Conservation (phyloP, 176 grass and related monocot genomes). For the Lolium rigidum region DNA sequence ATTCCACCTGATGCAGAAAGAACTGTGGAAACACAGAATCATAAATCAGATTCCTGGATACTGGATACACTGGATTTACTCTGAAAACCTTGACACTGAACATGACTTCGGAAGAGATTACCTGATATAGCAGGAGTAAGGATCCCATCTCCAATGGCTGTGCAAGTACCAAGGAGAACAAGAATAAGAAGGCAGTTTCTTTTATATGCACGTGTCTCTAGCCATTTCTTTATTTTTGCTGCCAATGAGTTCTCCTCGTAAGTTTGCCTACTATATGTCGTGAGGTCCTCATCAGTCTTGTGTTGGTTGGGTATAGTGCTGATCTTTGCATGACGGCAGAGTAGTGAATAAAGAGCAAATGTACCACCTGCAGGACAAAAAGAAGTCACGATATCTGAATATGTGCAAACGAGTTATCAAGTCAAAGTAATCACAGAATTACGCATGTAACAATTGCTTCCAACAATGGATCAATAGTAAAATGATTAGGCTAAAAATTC, state of each 20-base stretch:
- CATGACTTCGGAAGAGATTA: conserved; percentile 30
- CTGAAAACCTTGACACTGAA: conserved; percentile 19
- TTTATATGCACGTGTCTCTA: conserved; percentile 83
- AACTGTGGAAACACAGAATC: conserved; percentile 57
- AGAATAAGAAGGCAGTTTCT: conserved; percentile 90
- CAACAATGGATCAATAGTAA: conserved; percentile 2
- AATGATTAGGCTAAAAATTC: conserved; percentile 14
- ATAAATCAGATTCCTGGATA: conserved; percentile 24
- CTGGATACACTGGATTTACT: conserved; percentile 31
- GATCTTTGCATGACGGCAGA: conserved; percentile 97
- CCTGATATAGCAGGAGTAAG: conserved; percentile 99
- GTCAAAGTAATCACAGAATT: neutral
- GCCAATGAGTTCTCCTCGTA: conserved; percentile 89
- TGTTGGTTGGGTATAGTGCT: conserved; percentile 98
- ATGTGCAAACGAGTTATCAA: conserved; percentile 16
- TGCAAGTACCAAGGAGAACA: conserved; percentile 97
- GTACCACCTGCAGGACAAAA: conserved; percentile 74
- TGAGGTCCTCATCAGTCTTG: conserved; percentile 88
- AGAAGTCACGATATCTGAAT: neutral
- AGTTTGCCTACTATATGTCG: conserved; percentile 89
- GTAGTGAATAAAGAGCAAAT: conserved; percentile 95
- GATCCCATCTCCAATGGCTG: conserved; percentile 99
- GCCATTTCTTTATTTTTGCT: conserved; percentile 88
- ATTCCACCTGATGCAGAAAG: conserved; percentile 99
- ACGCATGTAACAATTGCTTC: conserved; percentile 4